Evolutionary conservation across 2,329 filamentous ascomycete species (phyloP).

Genomic region (Corinectria fuckeliana): DNA sequence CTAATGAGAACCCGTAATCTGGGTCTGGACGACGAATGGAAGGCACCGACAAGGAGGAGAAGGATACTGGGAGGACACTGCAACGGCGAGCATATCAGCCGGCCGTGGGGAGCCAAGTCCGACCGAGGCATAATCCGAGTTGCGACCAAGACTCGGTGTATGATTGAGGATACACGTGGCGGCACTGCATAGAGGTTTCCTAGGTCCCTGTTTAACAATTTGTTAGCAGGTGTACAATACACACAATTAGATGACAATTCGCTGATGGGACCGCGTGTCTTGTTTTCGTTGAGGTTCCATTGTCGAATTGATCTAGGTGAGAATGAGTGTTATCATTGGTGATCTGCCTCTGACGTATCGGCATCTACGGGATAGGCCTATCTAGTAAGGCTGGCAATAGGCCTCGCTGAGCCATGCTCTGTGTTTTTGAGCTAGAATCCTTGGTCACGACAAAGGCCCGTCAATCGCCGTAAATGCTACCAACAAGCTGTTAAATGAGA

Average conservation of each 20-base stretch:
- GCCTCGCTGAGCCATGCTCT: neutral
- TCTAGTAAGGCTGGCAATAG: neutral
- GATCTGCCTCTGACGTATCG: neutral
- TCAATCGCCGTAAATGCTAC: neutral
- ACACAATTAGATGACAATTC: slow-evolving; percentile 54
- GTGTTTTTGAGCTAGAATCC: neutral
- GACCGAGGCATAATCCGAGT: slow-evolving; percentile 38
- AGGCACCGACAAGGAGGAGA: slow-evolving; percentile 39
- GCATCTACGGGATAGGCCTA: neutral
- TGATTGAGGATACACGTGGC: slow-evolving; percentile 49
- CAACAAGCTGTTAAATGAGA: neutral
- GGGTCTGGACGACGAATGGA: slow-evolving; percentile 18
- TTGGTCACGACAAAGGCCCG: neutral
- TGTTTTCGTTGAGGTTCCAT: slow-evolving; percentile 9
- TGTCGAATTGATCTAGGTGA: slow-evolving; percentile 2
- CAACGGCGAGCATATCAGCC: slow-evolving; percentile 35
- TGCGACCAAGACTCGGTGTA: slow-evolving; percentile 44
- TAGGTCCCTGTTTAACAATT: slow-evolving; percentile 50
- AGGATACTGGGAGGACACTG: slow-evolving; percentile 30
- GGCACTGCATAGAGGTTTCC: slow-evolving; percentile 58
- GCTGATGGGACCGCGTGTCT: slow-evolving; percentile 30
- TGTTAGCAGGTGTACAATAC: slow-evolving; percentile 63
- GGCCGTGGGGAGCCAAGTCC: slow-evolving; percentile 33
- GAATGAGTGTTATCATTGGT: neutral
- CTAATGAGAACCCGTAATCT: slow-evolving; percentile 57